Evolutionary conservation across 1,139 yeast species (phyloP).

Genomic region (Suhomyces choctaworum): DNA sequence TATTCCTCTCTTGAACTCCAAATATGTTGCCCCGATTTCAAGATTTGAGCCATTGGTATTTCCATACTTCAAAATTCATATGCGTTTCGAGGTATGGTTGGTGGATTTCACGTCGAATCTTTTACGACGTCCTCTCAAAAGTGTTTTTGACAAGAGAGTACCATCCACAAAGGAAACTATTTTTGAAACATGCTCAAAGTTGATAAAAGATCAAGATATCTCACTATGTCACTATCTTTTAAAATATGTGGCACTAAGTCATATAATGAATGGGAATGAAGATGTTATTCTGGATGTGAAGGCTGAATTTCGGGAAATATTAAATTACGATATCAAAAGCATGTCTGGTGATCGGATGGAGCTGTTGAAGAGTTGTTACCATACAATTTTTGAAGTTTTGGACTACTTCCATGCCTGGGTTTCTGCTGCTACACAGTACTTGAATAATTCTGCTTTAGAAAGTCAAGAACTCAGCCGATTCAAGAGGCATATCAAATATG

Average conservation of each 20-base stretch:
- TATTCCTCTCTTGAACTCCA: slow-evolving; percentile 72
- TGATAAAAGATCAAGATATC: slow-evolving; percentile 72
- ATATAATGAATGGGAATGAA: slow-evolving; percentile 54
- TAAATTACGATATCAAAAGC: slow-evolving; percentile 47
- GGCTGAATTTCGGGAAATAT: slow-evolving; percentile 58
- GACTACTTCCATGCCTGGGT: slow-evolving; percentile 86
- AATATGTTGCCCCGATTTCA: slow-evolving; percentile 59
- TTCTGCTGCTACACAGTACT: slow-evolving; percentile 37
- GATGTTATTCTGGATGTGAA: slow-evolving; percentile 47
- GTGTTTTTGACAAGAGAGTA: slow-evolving; percentile 10
- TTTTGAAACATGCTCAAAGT: slow-evolving; percentile 63
- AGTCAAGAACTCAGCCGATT: slow-evolving; percentile 22
- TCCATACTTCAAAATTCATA: slow-evolving; percentile 38
- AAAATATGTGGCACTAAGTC: slow-evolving; percentile 75
- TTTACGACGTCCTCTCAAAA: slow-evolving; percentile 42
- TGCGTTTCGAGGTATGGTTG: slow-evolving; percentile 62
- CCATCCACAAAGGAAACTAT: slow-evolving; percentile 36
- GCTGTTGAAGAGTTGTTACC: slow-evolving; percentile 62
- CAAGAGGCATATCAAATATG: slow-evolving; percentile 33
- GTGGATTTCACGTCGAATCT: slow-evolving; percentile 66
- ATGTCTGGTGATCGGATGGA: slow-evolving; percentile 54
- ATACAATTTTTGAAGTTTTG: slow-evolving; percentile 71
- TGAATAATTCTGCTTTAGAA: slow-evolving; percentile 24
- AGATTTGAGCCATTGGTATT: slow-evolving; percentile 35
- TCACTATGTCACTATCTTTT: slow-evolving; percentile 69